Evolutionary conservation across 2,329 filamentous ascomycete species (phyloP), one percentile per base, ranked within the genome.

Genomic region (Penicillium sp.): DNA sequence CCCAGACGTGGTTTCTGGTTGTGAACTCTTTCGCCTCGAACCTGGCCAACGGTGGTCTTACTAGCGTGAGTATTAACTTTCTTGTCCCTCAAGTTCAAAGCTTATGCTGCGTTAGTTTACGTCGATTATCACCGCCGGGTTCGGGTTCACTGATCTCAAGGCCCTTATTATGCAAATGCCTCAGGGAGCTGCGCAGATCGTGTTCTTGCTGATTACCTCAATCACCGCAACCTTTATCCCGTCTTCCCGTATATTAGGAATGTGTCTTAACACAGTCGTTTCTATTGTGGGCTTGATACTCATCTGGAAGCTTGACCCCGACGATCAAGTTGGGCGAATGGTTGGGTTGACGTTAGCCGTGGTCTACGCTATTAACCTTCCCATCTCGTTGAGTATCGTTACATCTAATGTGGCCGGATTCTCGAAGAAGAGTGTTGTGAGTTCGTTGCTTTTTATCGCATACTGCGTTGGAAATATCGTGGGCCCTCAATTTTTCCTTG

Each of bases 361-460:
- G 9, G 68, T 67, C 18, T 72, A 66, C 43, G 67, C 64, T 4
- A 61, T 65, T 16, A 69, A 69, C 16, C 58, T 71, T n/a, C 68
- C 69, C 2, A 61, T 72, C 13, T 65, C 64, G 2, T 45, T 72
- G 24, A 69, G 65, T 51, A 40, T 69, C 4, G 57, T 68, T 26
- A 67, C 64, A 2, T 67, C 64, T 1, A 72, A 72, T 56, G 61
- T 70, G 31, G 67, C 68, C 8, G 70, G 69, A 3, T 66, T 68
- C 31, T 68, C 70, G 1, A 72, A 72, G 53, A 69, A 67, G 38
- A 66, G 59, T 26, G 64, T 66, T 3, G 61, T 67, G 2, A 65
- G 70, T 0, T 79, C 79, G 0, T 69, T 78, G 9, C 56, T 83
- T 6, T 82, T 82, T 56, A 78, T 78, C 1, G 79, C 63, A 1